Percentiles rank a stretch among this genome's conserved stretches.
Conservation (phyloP, 257 asterid species). For the Anisodus tanguticus region DNA sequence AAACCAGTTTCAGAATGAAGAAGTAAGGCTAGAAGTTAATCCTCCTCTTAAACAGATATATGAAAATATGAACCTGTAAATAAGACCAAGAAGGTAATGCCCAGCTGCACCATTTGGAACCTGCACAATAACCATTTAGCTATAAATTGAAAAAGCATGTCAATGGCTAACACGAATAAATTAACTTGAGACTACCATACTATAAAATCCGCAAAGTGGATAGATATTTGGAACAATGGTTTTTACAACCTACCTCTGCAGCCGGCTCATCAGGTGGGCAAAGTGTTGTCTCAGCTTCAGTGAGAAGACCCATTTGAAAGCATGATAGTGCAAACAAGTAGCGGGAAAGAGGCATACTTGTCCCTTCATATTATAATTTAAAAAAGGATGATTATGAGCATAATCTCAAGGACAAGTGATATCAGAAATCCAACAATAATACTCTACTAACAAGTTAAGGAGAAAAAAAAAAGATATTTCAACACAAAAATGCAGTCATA, state of each 20-base stretch:
- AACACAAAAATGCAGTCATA: constrained; percentile 24
- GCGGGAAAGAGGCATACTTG: constrained; percentile 77
- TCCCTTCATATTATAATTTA: constrained; percentile 51
- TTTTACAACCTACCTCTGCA: constrained; percentile 60
- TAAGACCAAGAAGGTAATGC: constrained; percentile 88
- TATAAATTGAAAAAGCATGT: constrained; percentile 11
- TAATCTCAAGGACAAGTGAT: constrained; percentile 9
- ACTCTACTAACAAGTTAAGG: neutral
- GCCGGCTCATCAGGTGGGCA: constrained; percentile 69
- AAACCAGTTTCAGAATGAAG: constrained; percentile 3
- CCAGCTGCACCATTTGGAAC: constrained; percentile 99
- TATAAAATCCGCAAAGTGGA: constrained; percentile 6
- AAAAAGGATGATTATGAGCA: constrained; percentile 30
- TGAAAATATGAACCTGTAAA: constrained; percentile 59
- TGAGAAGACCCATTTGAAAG: constrained; percentile 78
- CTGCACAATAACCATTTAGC: constrained; percentile 46
- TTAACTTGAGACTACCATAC: neutral
- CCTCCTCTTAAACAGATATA: neutral
- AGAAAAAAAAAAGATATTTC: neutral
- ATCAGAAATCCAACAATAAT: constrained; percentile 11
- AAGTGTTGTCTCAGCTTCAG: constrained; percentile 79
- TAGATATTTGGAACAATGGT: constrained; percentile 7
- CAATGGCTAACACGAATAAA: neutral
- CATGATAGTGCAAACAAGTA: constrained; percentile 95
- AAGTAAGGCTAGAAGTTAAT: constrained; percentile 1